Base-by-base conservation (phyloP, 2,329 filamentous ascomycete genomes). In the Didymella keratinophila region DNA sequence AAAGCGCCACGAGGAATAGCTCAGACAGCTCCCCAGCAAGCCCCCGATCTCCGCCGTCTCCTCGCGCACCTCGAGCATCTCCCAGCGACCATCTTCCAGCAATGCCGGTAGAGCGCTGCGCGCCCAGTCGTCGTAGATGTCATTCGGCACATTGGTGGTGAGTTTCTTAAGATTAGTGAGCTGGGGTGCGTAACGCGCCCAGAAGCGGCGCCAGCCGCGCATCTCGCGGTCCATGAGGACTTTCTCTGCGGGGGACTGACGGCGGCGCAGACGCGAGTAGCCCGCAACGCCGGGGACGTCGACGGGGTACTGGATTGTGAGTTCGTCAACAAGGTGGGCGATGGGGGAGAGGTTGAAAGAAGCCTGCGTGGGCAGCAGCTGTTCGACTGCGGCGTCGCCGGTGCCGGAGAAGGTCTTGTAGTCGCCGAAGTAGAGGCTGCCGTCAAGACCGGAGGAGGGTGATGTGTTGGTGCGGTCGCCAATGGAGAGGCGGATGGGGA, bases 161-260 rank as follows among this genome's bases (percentile, higher is more conserved):
- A 76, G 62, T 42, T 76, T 76, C 60, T 75, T 76, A 2, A 76
- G 63, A 36, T 75, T 75, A n/a, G 63, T 73, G 58, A 76, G 72
- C 18, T 71, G 72, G 5, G 54, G 56, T 2, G 74, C 73, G 43
- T 76, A 76, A 16, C 74, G 69, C 10, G 64, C 63, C 74, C 74
- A 76, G 63, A 76, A 76, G 25, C 71, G 66, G 18, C 71, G 68
- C 73, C 74, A 76, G 14, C 73, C 74, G 25, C 63, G 65, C 64
- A 67, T 71, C 51, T 76, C 73, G 44, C 73, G 69, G 25, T 65
- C 42, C 55, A 76, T 66, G 41, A 76, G 66, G 20, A 58, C 50
- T 30, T 60, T 64, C 51, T 76, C 73, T 0, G 65, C 70, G 34
- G 52, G 14, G 60, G 63, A 5, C 64, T 68, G 4, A 5, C 65